These are phyloP conservation scores for Scleromitrula shiraiana DNA, from an alignment of 2,329 filamentous ascomycete genomes.

Conservation along the genomic window DNA sequence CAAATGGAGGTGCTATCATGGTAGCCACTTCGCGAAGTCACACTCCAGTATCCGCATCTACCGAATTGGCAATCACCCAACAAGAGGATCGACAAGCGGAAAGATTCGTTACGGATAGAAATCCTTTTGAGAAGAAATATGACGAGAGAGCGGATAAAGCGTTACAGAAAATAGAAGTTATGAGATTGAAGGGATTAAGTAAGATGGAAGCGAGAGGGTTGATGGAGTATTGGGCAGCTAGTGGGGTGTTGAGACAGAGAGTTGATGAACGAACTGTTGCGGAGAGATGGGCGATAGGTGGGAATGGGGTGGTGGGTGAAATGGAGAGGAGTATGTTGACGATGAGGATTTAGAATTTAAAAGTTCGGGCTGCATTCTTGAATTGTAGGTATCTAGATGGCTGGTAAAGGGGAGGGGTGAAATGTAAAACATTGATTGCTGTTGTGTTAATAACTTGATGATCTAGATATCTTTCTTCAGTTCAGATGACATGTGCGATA, in stretches of 20 bases:
- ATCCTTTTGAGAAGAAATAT: constrained; percentile 49
- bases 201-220: constrained; percentile 67
- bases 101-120: constrained; percentile 34
- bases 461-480: no score
- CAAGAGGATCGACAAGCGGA: constrained; percentile 38
- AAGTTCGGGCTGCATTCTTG: no score
- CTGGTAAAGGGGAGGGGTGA: no score
- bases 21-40: constrained; percentile 70
- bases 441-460: no score
- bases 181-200: constrained; percentile 59
- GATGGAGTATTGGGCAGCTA: constrained; percentile 90
- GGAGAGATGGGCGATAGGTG: constrained; percentile 78
- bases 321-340: constrained; percentile 61
- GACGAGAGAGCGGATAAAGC: constrained; percentile 48
- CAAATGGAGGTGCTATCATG: constrained; percentile 72
- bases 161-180: constrained; percentile 42
- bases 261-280: constrained; percentile 64
- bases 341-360: constrained; percentile 26
- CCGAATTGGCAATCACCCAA: constrained; percentile 60
- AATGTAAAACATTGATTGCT: no score
- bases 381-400: no score
- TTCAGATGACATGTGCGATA: no score
- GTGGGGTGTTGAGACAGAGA: constrained; percentile 64
- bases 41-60: constrained; percentile 51
- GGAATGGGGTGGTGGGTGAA: constrained; percentile 77